These are phyloP conservation scores for Candida tropicalis DNA, from an alignment of 1,139 yeast species.

Conservation along the genomic window DNA sequence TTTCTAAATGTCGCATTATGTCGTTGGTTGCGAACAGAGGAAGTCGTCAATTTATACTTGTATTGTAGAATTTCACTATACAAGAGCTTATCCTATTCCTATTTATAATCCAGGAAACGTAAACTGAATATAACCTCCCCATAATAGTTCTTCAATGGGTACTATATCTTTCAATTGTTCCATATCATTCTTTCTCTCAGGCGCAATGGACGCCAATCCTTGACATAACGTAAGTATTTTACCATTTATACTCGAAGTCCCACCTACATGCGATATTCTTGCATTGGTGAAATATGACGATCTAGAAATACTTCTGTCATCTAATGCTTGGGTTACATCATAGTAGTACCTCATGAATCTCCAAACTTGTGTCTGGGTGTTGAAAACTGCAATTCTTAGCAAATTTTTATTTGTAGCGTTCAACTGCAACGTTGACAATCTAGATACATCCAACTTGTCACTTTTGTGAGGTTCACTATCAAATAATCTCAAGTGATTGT, in stretches of 20 bases:
- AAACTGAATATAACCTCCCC: conserved; percentile 43
- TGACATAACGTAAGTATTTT: conserved; percentile 42
- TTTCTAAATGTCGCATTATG: conserved; percentile 6
- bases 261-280: conserved; percentile 34
- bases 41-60: too few relatives aligned
- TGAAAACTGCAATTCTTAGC: conserved; percentile 39
- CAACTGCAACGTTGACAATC: conserved; percentile 35
- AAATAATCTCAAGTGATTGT: conserved; percentile 37
- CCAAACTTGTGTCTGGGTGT: conserved; percentile 49
- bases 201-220: conserved; percentile 36
- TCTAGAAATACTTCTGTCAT: conserved; percentile 25
- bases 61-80: too few relatives aligned
- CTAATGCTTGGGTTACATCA: conserved; percentile 31
- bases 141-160: conserved; percentile 27
- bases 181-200: conserved; percentile 33
- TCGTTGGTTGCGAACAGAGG: neutral
- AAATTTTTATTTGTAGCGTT: conserved; percentile 31
- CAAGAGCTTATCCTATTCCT: neutral
- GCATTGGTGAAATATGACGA: conserved; percentile 31
- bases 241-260: conserved; percentile 37
- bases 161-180: conserved; percentile 22
- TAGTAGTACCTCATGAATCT: conserved; percentile 38
- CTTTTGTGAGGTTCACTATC: conserved; percentile 34
- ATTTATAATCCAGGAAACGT: conserved; percentile 37
- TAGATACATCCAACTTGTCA: conserved; percentile 40